A percentile compares a stretch with the other conserved stretches of the same genome.
Evolutionary conservation across 129 eudicot genomes (phyloP).

Genomic region (Gnaphalium uliginosum): DNA sequence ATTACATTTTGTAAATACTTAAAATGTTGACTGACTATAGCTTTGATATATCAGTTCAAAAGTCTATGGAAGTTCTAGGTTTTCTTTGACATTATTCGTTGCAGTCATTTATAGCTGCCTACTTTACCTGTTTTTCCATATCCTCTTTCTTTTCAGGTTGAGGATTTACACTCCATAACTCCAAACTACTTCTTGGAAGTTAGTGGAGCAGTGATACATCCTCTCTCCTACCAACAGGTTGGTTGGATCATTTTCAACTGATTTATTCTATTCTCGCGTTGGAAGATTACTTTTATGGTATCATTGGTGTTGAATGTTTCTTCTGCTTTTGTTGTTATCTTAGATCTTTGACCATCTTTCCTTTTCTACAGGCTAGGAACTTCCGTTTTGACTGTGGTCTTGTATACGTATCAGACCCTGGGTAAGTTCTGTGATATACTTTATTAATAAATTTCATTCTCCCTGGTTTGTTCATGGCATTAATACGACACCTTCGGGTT

Average conservation of each 20-base stretch:
- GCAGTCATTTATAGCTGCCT: not conserved
- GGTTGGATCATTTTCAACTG: conserved; percentile 16
- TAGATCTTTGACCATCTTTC: not conserved
- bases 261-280: not conserved
- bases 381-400: conserved; percentile 93
- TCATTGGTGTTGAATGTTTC: not conserved
- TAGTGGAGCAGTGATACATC: conserved; percentile 88
- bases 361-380: conserved; percentile 84
- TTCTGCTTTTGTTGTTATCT: not conserved
- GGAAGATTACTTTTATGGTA: not conserved
- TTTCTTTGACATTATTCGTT: not conserved
- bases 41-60: not conserved
- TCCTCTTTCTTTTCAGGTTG: conserved; percentile 56
- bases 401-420: conserved; percentile 93
- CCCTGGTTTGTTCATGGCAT: conserved; percentile 17
- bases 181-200: conserved; percentile 92
- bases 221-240: conserved; percentile 96
- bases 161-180: conserved; percentile 91
- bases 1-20: not conserved
- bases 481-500: not conserved
- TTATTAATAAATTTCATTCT: not conserved
- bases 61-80: not conserved
- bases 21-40: conserved; percentile 1
- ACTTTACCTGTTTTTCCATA: not conserved
- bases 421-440: conserved; percentile 47